Percentiles rank a stretch among this genome's conserved stretches.
phyloP scores from a whole-genome alignment of 2,329 filamentous ascomycete genomes.

The Exophiala spinifera region DNA sequence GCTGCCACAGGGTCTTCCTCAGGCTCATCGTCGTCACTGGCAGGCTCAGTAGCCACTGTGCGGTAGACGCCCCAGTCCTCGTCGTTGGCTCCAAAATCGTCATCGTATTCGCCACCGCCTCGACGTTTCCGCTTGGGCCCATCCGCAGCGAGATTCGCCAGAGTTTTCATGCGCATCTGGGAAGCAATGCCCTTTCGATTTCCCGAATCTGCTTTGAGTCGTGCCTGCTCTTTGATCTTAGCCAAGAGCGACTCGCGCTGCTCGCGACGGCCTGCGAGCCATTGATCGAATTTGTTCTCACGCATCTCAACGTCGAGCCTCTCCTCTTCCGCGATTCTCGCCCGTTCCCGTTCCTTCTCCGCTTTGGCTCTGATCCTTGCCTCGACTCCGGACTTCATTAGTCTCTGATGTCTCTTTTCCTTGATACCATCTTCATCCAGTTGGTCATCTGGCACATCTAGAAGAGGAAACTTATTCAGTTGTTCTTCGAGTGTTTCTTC shows the following conservation, averaged over 20 bases:
- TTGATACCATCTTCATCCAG: slow-evolving; percentile 89
- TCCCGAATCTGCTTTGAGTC: slow-evolving; percentile 87
- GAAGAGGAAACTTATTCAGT: slow-evolving; percentile 68
- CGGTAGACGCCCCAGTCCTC: slow-evolving; percentile 98
- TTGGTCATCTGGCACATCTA: slow-evolving; percentile 87
- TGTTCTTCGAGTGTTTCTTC: slow-evolving; percentile 76
- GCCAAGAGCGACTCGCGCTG: slow-evolving; percentile 68
- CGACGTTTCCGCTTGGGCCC: slow-evolving; percentile 78
- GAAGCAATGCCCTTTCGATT: slow-evolving; percentile 95
- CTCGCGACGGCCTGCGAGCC: slow-evolving; percentile 78
- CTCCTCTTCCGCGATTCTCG: slow-evolving; percentile 76
- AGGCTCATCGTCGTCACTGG: slow-evolving; percentile 78
- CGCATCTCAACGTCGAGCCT: slow-evolving; percentile 78
- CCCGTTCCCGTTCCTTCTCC: slow-evolving; percentile 91
- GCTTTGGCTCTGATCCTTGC: slow-evolving; percentile 90
- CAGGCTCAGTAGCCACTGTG: slow-evolving; percentile 79
- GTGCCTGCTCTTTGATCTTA: slow-evolving; percentile 89
- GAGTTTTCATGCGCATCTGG: slow-evolving; percentile 97
- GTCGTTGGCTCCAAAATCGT: slow-evolving; percentile 94
- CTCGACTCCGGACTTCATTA: slow-evolving; percentile 93
- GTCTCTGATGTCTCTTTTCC: slow-evolving; percentile 84
- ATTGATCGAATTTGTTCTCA: slow-evolving; percentile 77
- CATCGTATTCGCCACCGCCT: slow-evolving; percentile 80
- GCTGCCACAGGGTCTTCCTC: slow-evolving; percentile 78
- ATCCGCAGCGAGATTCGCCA: slow-evolving; percentile 92